Evolutionary conservation across 2,329 filamentous ascomycete species (phyloP).

Genomic region (Fusarium poae): DNA sequence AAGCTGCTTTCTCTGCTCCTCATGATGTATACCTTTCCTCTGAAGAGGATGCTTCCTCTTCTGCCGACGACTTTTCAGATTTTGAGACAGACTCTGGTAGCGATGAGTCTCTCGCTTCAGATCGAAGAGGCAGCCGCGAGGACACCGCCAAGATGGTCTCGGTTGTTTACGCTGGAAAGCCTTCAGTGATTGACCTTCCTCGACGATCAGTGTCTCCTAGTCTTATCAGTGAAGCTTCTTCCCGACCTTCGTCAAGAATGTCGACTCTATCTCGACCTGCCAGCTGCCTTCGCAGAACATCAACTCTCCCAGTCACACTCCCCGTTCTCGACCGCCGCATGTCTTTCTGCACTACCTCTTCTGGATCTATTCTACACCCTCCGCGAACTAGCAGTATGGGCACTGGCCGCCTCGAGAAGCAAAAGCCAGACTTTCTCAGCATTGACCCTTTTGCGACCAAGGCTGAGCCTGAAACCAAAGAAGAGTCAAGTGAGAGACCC

Average conservation of each 20-base stretch:
- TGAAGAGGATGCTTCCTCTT: conserved; percentile 74
- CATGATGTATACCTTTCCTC: conserved; percentile 74
- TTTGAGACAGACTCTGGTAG: conserved; percentile 63
- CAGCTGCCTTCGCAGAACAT: conserved; percentile 49
- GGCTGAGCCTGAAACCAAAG: conserved; percentile 48
- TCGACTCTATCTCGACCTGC: conserved; percentile 38
- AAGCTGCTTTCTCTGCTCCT: conserved; percentile 56
- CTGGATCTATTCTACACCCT: conserved; percentile 53
- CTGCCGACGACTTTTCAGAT: conserved; percentile 71
- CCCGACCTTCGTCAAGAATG: conserved; percentile 44
- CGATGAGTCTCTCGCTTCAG: conserved; percentile 50
- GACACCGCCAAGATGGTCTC: conserved; percentile 71
- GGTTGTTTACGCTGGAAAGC: conserved; percentile 71
- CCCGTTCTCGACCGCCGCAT: conserved; percentile 52
- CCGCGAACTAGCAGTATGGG: conserved; percentile 61
- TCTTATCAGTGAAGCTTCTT: conserved; percentile 50
- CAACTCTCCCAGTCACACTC: conserved; percentile 54
- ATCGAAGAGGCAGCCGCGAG: conserved; percentile 61
- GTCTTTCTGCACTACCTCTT: conserved; percentile 53
- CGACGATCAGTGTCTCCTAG: conserved; percentile 61
- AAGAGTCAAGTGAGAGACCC: conserved; percentile 50
- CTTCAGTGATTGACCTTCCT: conserved; percentile 67
- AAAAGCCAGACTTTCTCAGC: conserved; percentile 63
- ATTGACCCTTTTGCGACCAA: conserved; percentile 66
- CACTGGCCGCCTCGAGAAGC: conserved; percentile 52